Conservation (phyloP, 805 yeast species). For the Maudiozyma barnettii region DNA sequence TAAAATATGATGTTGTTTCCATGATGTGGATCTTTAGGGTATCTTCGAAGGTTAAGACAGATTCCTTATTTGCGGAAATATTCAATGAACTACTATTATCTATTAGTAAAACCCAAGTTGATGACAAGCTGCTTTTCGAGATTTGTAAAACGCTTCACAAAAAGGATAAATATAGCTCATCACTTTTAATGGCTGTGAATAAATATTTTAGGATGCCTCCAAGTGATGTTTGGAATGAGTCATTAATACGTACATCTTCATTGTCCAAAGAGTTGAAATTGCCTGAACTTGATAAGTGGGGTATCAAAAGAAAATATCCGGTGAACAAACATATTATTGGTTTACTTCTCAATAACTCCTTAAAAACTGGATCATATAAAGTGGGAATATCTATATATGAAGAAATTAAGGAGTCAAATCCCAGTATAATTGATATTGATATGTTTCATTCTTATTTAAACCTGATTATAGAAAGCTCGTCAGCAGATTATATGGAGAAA, state of each 20-base stretch:
- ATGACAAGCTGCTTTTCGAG: conserved; percentile 19
- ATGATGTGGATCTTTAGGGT: conserved; percentile 19
- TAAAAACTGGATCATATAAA: conserved; percentile 10
- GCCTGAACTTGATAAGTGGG: background rate
- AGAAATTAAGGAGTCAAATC: background rate
- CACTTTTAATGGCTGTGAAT: conserved; percentile 8
- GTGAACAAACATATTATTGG: conserved; percentile 13
- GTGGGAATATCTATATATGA: conserved; percentile 14
- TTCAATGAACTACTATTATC: conserved; percentile 12
- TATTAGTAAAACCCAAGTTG: conserved; percentile 15
- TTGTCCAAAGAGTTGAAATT: background rate
- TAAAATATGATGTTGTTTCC: conserved; percentile 19
- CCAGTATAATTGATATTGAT: conserved; percentile 13
- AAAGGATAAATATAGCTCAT: conserved; percentile 5
- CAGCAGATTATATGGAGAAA: conserved; percentile 12
- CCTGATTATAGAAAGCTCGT: conserved; percentile 6
- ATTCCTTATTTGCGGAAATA: conserved; percentile 11
- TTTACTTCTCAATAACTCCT: conserved; percentile 14
- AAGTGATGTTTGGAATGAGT: background rate
- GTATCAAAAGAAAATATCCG: conserved; percentile 6
- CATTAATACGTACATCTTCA: background rate
- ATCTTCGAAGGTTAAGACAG: conserved; percentile 12
- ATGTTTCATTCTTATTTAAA: conserved; percentile 14
- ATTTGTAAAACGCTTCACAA: conserved; percentile 14
- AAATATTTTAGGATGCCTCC: conserved; percentile 9